Conservation (phyloP, 176 grass and related monocot species). For the Olyra latifolia region DNA sequence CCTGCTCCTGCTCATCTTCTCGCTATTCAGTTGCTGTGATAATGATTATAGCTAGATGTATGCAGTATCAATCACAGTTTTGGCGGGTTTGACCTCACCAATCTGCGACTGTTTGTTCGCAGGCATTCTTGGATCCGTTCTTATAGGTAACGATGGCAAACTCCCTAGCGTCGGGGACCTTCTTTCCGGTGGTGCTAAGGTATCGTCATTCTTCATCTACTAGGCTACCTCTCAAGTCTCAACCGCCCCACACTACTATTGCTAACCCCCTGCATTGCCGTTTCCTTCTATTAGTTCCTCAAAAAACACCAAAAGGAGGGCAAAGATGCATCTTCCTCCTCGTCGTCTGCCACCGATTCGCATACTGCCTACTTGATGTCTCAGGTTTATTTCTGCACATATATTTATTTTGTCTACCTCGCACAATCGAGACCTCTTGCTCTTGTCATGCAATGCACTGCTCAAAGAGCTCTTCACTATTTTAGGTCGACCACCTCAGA, state of each 20-base stretch:
- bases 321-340: not conserved
- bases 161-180: constrained; percentile 21
- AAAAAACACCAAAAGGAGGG: constrained; percentile 16
- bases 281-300: not conserved
- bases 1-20: not conserved
- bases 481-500: constrained; percentile 56
- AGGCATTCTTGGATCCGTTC: constrained; percentile 38
- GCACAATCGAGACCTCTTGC: not conserved
- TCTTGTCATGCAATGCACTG: not conserved
- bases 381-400: constrained; percentile 33
- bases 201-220: not conserved
- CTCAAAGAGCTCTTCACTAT: not conserved
- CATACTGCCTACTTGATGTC: not conserved
- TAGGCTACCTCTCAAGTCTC: not conserved
- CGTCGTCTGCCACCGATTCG: not conserved
- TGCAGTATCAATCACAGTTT: not conserved
- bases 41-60: not conserved
- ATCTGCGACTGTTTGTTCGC: too few relatives aligned
- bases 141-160: constrained; percentile 1
- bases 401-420: not conserved
- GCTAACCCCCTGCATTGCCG: not conserved
- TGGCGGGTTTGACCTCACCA: too few relatives aligned
- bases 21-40: not conserved
- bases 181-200: constrained; percentile 33
- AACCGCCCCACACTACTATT: not conserved